These are phyloP conservation scores for Thraustochytrium sp. DNA, from an alignment of 352 stramenopile species.

Conservation along the genomic window DNA sequence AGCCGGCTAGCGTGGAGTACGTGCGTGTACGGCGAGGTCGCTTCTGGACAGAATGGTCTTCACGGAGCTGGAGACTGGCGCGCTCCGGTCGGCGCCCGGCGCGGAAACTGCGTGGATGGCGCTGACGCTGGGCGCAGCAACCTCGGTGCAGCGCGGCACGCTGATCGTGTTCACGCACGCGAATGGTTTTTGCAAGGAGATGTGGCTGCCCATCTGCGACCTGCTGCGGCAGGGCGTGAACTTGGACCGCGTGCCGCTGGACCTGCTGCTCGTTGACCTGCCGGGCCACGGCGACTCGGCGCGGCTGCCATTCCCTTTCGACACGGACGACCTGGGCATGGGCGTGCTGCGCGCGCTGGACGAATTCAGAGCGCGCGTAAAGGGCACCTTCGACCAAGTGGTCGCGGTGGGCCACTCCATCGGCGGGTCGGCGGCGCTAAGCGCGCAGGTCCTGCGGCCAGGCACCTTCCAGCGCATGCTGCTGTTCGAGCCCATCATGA, in stretches of 20 bases:
- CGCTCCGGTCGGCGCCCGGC: neutral
- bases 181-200: constrained; percentile 38
- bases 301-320: neutral
- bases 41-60: too few species aligned
- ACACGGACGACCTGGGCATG: neutral
- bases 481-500: constrained; percentile 30
- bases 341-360: neutral
- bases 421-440: neutral
- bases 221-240: neutral
- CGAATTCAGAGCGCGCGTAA: neutral
- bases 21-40: too few species aligned
- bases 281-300: constrained; percentile 1
- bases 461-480: neutral
- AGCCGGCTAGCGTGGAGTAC: too few species aligned
- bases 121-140: neutral
- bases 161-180: constrained; percentile 23
- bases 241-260: neutral
- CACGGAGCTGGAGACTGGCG: too few species aligned
- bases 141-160: neutral
- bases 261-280: neutral
- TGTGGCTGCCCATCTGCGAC: constrained; percentile 22
- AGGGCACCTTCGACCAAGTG: neutral
- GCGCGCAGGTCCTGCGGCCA: neutral
- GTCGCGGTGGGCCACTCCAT: constrained; percentile 14
- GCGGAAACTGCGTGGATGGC: neutral